phyloP scores from a whole-genome alignment of 352 stramenopile genomes.

The Phytopythium oedochilum region DNA sequence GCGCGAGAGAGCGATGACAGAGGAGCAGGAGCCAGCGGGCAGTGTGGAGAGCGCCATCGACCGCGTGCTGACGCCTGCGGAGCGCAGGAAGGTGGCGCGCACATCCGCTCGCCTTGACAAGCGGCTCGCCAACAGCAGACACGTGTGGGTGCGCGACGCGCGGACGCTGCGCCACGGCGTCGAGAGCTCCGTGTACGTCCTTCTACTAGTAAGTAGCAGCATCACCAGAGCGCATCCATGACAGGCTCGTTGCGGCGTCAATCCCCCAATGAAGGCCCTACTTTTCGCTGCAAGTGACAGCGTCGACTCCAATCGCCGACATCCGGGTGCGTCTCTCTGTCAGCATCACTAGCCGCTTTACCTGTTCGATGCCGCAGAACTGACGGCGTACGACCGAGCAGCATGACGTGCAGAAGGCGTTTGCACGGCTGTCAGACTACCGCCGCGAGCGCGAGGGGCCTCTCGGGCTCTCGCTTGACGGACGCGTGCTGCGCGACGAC shows the following conservation, averaged over 20 bases:
- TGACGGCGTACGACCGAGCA: no score
- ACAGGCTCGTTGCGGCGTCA: no score
- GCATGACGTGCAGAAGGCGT: conserved; percentile 43
- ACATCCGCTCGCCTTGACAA: conserved; percentile 16
- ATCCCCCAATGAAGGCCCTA: conserved; percentile 14
- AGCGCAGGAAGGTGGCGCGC: conserved; percentile 34
- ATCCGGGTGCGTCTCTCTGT: conserved; percentile 24
- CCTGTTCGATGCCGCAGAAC: no score
- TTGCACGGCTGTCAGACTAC: conserved; percentile 34
- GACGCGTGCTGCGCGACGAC: conserved; percentile 32
- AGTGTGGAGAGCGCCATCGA: conserved; percentile 11
- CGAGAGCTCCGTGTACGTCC: conserved; percentile 32
- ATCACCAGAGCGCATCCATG: no score
- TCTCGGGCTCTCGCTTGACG: conserved; percentile 39
- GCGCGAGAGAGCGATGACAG: neutral
- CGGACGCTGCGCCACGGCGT: conserved; percentile 37
- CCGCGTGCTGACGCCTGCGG: conserved; percentile 27
- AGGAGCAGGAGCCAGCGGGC: neutral
- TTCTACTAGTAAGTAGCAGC: no score
- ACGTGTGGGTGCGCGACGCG: conserved; percentile 60
- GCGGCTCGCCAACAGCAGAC: conserved; percentile 30
- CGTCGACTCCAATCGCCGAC: conserved; percentile 35
- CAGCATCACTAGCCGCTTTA: neutral
- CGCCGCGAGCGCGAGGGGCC: conserved; percentile 26
- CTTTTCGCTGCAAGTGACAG: conserved; percentile 37